phyloP scores from a whole-genome alignment of 176 grass and related monocot species.

The Zoysia pacifica region DNA sequence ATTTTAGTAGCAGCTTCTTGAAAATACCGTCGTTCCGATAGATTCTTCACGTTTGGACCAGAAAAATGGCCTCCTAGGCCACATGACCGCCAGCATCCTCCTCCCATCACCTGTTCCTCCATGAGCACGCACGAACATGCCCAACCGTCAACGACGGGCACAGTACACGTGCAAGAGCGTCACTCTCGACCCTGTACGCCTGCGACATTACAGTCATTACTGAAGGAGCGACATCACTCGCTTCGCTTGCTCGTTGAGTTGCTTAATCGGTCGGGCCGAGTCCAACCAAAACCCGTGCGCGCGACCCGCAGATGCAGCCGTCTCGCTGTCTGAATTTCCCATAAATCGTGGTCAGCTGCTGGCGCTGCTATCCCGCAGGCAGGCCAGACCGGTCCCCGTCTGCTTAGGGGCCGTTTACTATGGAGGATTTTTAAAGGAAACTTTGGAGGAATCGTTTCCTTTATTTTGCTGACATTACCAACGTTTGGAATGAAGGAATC shows the following conservation, averaged over 20 bases:
- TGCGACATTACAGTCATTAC: too few relatives aligned
- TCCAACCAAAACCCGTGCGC: constrained; percentile 8
- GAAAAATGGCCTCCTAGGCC: not conserved
- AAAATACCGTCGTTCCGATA: too few relatives aligned
- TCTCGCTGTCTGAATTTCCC: not conserved
- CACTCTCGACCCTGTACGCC: not conserved
- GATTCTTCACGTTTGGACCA: not conserved
- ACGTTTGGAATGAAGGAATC: too few relatives aligned
- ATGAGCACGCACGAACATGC: not conserved
- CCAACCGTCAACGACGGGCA: constrained; percentile 30
- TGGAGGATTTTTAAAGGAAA: too few relatives aligned
- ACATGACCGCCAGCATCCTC: not conserved
- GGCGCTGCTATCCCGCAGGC: not conserved
- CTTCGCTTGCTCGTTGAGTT: not conserved
- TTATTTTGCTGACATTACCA: too few relatives aligned
- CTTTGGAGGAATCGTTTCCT: too few relatives aligned
- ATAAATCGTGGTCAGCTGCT: too few relatives aligned
- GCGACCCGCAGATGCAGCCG: constrained; percentile 28
- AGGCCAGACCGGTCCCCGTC: constrained; percentile 3
- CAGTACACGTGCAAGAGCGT: constrained; percentile 2
- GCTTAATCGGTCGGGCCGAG: not conserved
- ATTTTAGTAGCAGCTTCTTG: not conserved
- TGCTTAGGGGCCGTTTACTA: not conserved
- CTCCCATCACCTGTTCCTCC: not conserved
- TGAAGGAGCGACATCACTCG: too few relatives aligned